These are phyloP conservation scores for Colletotrichum karsti DNA, from an alignment of 2,329 filamentous ascomycete genomes.

Conservation along the genomic window DNA sequence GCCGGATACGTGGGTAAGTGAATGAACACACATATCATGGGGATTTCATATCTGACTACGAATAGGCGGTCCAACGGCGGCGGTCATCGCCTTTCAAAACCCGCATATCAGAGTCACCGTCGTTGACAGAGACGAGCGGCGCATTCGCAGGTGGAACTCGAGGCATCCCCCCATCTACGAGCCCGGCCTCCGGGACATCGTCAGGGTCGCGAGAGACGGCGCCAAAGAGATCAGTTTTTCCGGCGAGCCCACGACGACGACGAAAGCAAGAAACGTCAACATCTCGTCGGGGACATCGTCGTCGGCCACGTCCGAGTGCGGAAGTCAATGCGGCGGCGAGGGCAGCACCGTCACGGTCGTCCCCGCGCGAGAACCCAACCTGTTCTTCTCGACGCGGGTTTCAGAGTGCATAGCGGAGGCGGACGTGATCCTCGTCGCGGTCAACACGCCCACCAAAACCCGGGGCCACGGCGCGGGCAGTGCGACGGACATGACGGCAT, in stretches of 20 bases:
- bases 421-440: conserved; percentile 78
- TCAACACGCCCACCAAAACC: conserved; percentile 82
- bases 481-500: conserved; percentile 76
- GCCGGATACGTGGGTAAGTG: conserved; percentile 78
- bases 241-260: conserved; percentile 38
- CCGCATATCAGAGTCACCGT: conserved; percentile 77
- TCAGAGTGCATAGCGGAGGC: conserved; percentile 69
- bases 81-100: conserved; percentile 78
- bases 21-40: not conserved
- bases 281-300: conserved; percentile 35
- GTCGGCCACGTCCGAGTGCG: conserved; percentile 42
- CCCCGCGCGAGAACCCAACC: conserved; percentile 64
- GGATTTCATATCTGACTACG: not conserved
- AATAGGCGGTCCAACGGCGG: conserved; percentile 76
- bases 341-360: conserved; percentile 43
- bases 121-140: conserved; percentile 71
- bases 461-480: conserved; percentile 74
- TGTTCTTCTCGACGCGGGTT: conserved; percentile 81
- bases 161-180: conserved; percentile 79
- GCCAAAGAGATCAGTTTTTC: conserved; percentile 50
- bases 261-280: conserved; percentile 34
- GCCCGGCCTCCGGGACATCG: conserved; percentile 73
- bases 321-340: conserved; percentile 35
- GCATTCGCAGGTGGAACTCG: conserved; percentile 79
- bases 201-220: conserved; percentile 70